Evolutionary conservation across 139 green algal genomes (phyloP).

Genomic region (Gonium pectorale): DNA sequence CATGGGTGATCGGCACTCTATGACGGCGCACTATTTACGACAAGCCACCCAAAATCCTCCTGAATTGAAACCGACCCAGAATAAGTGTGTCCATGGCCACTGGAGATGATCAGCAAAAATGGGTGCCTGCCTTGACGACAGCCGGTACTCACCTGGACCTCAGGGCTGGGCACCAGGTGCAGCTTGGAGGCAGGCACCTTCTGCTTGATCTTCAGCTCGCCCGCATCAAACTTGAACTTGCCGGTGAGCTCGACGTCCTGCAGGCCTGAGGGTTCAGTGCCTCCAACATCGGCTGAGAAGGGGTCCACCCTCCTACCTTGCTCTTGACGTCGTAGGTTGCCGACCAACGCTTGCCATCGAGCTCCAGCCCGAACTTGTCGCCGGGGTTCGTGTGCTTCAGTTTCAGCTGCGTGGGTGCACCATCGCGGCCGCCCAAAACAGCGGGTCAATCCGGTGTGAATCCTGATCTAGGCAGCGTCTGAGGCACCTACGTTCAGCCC

Average conservation of each 20-base stretch:
- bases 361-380: not conserved
- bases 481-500: too few relatives aligned
- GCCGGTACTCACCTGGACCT: conserved; percentile 24
- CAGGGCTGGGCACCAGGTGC: conserved; percentile 18
- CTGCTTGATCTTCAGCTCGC: conserved; percentile 49
- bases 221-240: conserved; percentile 18
- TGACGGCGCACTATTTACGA: too few relatives aligned
- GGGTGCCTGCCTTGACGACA: too few relatives aligned
- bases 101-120: too few relatives aligned
- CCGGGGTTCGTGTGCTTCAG: conserved; percentile 17
- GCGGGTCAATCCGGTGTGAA: too few relatives aligned
- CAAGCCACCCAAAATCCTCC: too few relatives aligned
- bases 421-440: too few relatives aligned
- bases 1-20: too few relatives aligned
- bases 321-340: conserved; percentile 4
- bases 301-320: not conserved
- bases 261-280: not conserved
- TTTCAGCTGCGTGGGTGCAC: too few relatives aligned
- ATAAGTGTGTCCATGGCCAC: too few relatives aligned
- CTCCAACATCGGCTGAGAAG: not conserved
- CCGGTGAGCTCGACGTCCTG: conserved; percentile 27
- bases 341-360: conserved; percentile 10
- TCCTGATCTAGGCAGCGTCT: too few relatives aligned
- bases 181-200: conserved; percentile 1
- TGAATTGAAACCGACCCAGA: too few relatives aligned